Evolutionary conservation across 176 grass and related monocot genomes (phyloP), one percentile per base, ranked within the genome.

Genomic region (Cenchrus purpureus): DNA sequence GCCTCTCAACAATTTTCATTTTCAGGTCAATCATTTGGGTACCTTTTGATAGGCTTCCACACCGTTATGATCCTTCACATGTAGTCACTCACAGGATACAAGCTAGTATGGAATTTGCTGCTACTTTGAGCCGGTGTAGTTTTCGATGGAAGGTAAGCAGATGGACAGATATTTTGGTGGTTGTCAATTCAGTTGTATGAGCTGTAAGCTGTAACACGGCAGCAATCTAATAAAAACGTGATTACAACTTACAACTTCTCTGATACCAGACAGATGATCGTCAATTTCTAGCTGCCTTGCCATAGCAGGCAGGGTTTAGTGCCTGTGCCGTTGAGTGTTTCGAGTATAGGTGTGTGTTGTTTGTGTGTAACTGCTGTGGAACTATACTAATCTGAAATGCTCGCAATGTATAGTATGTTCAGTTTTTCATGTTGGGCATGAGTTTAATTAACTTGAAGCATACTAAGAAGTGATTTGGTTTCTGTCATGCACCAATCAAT

Each of bases 21-120:
- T 84, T 68, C 86, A 95, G 95, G 91, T 98, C 68, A 98, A 98
- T 82, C 91, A 93, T 90, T 98, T 90, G 82, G 91, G 95, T 54
- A 88, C 86, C 56, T 95, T 93, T 46, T 79, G 95, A 95, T 73
- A 80, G 78, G 25, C 90, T 93, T 77, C 92, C 95, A 37, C 90
- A 74, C 63, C 91, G 92, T 72, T 92, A 98, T 79, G 95, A 98
- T 89, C 92, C 92, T 50, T 50, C 9, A 87, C 95, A 98, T 89
- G 73, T 95, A 78, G 85, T 98, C 49, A 95, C 88, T 85, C 87
- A 91, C 79, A 84, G 95, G 83, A 80, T 98, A 77, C 91, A 98
- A 86, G 83, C 82, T 78, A 88, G 83, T 73, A 61, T 93, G 77
- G 91, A 93, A 65, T 95, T 95, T 87, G 85, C 91, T 68, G 76